phyloP scores from a whole-genome alignment of 108 stramenopile species.

The Skeletonema menzelii region DNA sequence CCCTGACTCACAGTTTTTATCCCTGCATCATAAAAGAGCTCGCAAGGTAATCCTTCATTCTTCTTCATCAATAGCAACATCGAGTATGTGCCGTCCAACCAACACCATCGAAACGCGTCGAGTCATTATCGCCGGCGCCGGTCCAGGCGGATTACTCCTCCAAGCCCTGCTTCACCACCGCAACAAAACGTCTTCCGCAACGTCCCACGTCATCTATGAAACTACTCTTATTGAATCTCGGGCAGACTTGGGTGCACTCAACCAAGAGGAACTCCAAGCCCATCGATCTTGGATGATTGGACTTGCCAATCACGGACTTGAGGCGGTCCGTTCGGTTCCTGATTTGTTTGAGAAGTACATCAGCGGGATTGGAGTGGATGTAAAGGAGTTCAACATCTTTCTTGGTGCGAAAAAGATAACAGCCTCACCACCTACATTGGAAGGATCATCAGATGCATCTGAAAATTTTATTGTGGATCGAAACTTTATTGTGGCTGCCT shows the following conservation, averaged over 20 bases:
- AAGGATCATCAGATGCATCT: neutral
- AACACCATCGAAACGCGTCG: slow-evolving; percentile 9
- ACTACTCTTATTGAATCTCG: slow-evolving; percentile 53
- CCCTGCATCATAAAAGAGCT: too few relatives aligned
- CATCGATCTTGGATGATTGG: slow-evolving; percentile 69
- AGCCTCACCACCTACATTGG: neutral
- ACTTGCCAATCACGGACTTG: slow-evolving; percentile 47
- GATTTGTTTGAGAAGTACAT: slow-evolving; percentile 49
- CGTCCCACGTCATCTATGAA: slow-evolving; percentile 32
- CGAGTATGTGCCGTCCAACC: neutral
- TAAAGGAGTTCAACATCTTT: slow-evolving; percentile 22
- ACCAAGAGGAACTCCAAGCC: slow-evolving; percentile 23
- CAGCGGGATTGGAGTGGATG: slow-evolving; percentile 33
- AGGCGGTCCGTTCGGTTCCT: slow-evolving; percentile 46
- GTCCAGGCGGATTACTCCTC: slow-evolving; percentile 59
- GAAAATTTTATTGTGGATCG: slow-evolving; percentile 59
- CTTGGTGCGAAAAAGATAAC: slow-evolving; percentile 37
- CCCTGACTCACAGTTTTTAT: too few relatives aligned
- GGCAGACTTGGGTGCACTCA: slow-evolving; percentile 39
- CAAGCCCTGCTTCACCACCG: slow-evolving; percentile 49
- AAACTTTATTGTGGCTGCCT: slow-evolving; percentile 59
- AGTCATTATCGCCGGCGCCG: slow-evolving; percentile 63
- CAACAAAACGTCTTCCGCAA: slow-evolving; percentile 24
- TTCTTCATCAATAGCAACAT: neutral
- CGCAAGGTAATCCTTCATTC: too few relatives aligned